Evolutionary conservation across 2,329 filamentous ascomycete genomes (phyloP).

Genomic region (Ceratocystis smalleyi): DNA sequence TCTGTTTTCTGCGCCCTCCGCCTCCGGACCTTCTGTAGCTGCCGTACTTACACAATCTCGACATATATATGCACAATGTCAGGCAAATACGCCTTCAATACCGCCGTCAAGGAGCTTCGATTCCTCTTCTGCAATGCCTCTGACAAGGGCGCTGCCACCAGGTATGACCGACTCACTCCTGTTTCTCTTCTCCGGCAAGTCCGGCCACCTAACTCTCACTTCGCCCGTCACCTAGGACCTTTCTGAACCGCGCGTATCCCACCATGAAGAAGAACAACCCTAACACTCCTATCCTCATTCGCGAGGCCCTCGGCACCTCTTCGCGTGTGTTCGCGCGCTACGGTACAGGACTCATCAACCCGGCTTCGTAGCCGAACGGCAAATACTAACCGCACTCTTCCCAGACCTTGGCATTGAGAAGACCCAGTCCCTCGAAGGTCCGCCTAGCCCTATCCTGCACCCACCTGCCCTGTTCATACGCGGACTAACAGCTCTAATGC

Average conservation of each 20-base stretch:
- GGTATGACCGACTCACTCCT: conserved; percentile 37
- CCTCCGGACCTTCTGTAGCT: not conserved
- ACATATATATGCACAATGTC: conserved; percentile 1
- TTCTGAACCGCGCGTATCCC: conserved; percentile 81
- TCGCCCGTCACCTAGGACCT: conserved; percentile 45
- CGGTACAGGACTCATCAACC: conserved; percentile 39
- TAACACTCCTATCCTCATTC: conserved; percentile 79
- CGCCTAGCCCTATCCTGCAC: conserved; percentile 16
- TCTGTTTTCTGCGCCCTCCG: too few species aligned
- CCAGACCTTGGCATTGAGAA: conserved; percentile 42
- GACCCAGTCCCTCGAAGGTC: conserved; percentile 39
- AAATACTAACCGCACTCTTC: not conserved
- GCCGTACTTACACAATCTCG: not conserved
- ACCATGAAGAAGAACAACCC: conserved; percentile 99
- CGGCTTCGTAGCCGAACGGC: not conserved
- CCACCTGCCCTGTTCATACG: conserved; percentile 20
- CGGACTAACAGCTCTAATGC: not conserved
- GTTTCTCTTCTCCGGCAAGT: not conserved
- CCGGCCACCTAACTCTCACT: not conserved
- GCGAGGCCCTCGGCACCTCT: conserved; percentile 71
- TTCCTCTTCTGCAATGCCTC: conserved; percentile 95
- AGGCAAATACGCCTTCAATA: conserved; percentile 79
- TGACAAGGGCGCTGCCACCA: conserved; percentile 72
- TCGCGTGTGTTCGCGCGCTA: conserved; percentile 88
- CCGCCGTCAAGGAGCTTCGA: conserved; percentile 82